Conservation (phyloP, 1,284 basidiomycete genomes). For the Tremellales sp. region DNA sequence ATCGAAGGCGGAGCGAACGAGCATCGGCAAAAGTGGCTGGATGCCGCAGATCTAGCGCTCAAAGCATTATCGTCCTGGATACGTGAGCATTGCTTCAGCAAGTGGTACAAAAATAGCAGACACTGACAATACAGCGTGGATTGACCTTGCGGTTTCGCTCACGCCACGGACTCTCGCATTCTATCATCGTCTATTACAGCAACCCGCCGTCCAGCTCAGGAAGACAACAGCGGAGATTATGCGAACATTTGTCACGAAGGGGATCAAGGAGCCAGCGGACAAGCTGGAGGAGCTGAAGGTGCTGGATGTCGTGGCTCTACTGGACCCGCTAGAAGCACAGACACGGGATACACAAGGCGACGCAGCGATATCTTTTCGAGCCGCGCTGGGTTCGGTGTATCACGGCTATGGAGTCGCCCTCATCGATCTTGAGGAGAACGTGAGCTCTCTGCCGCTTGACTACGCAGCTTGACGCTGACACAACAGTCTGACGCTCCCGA, state of each 20-base stretch:
- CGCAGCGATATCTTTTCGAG: slow-evolving; percentile 80
- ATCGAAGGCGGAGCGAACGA: slow-evolving; percentile 48
- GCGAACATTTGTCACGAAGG: slow-evolving; percentile 80
- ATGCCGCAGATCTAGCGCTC: slow-evolving; percentile 83
- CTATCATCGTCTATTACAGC: slow-evolving; percentile 80
- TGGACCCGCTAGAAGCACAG: slow-evolving; percentile 72
- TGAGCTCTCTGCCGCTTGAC: slow-evolving; percentile 46
- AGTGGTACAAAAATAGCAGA: background rate
- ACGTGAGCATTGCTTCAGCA: slow-evolving; percentile 58
- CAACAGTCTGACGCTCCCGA: slow-evolving; percentile 31
- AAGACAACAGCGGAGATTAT: slow-evolving; percentile 77
- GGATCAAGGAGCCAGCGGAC: slow-evolving; percentile 85
- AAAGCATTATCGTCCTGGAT: slow-evolving; percentile 90
- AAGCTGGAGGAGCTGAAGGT: slow-evolving; percentile 89
- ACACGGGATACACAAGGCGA: slow-evolving; percentile 66
- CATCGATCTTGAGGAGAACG: slow-evolving; percentile 74
- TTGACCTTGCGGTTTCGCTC: slow-evolving; percentile 93
- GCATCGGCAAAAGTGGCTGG: slow-evolving; percentile 59
- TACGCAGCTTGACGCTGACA: slow-evolving; percentile 5
- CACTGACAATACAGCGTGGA: slow-evolving; percentile 68
- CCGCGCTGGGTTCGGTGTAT: slow-evolving; percentile 79
- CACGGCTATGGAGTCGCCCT: slow-evolving; percentile 81
- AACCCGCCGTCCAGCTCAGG: slow-evolving; percentile 68
- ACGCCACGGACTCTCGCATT: slow-evolving; percentile 84
- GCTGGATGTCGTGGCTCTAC: slow-evolving; percentile 73